Conservation (phyloP, 1,284 basidiomycete genomes). For the Trametes pubescens region DNA sequence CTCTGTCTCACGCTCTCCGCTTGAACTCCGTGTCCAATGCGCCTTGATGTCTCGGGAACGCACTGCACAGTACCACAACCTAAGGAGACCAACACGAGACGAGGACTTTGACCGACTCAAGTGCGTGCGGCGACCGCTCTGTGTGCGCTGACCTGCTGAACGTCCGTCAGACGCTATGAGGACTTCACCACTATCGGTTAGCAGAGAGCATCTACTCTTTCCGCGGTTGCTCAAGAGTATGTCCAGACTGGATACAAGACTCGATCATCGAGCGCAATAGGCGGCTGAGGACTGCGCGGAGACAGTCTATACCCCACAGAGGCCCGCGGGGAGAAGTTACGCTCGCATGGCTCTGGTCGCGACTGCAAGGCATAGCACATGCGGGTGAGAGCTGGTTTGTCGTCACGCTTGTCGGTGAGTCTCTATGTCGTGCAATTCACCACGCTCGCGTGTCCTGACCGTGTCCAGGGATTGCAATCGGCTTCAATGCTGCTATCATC, state of each 20-base stretch:
- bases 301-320: constrained; percentile 56
- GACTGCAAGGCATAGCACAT: constrained; percentile 58
- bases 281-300: constrained; percentile 66
- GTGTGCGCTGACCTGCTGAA: constrained; percentile 4
- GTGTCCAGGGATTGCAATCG: constrained; percentile 84
- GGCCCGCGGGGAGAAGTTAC: constrained; percentile 61
- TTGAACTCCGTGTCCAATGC: background rate
- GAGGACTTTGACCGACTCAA: constrained; percentile 44
- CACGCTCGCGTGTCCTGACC: background rate
- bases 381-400: constrained; percentile 78
- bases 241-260: constrained; percentile 94
- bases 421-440: background rate
- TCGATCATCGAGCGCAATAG: constrained; percentile 87
- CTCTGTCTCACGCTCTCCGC: background rate
- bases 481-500: constrained; percentile 92
- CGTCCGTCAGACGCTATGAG: constrained; percentile 68
- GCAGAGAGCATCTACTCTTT: constrained; percentile 29
- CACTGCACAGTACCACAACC: constrained; percentile 23
- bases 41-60: constrained; percentile 34
- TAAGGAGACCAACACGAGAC: constrained; percentile 34
- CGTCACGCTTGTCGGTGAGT: constrained; percentile 85
- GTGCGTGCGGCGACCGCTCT: constrained; percentile 32
- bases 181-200: constrained; percentile 86
- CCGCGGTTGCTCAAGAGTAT: constrained; percentile 27
- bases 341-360: constrained; percentile 68